Evolutionary conservation across 805 yeast species (phyloP).

Genomic region (Candida odintsovae): DNA sequence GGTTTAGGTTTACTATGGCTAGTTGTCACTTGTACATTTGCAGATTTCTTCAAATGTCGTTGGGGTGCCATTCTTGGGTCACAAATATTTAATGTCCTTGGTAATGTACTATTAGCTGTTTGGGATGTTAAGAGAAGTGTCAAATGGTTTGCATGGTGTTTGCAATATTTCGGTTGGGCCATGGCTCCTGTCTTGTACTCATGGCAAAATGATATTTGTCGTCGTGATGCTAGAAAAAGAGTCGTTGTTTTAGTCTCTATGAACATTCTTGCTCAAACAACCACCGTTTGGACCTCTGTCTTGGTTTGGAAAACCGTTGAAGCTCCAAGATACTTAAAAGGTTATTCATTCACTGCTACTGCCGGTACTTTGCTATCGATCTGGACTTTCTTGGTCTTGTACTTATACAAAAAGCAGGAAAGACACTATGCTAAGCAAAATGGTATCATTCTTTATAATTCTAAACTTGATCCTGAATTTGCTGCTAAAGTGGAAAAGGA

Average conservation of each 20-base stretch:
- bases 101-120: constrained; percentile 42
- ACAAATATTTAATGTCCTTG: constrained; percentile 40
- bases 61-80: constrained; percentile 35
- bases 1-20: constrained; percentile 21
- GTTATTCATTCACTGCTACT: constrained; percentile 33
- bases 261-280: constrained; percentile 47
- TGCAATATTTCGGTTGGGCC: constrained; percentile 41
- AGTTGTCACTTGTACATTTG: constrained; percentile 7
- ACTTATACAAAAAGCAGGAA: constrained; percentile 35
- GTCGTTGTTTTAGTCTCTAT: constrained; percentile 44
- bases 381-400: constrained; percentile 25
- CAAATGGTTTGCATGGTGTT: constrained; percentile 44
- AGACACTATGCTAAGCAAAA: constrained; percentile 28
- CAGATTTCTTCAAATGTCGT: constrained; percentile 35
- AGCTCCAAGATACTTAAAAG: constrained; percentile 50
- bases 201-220: constrained; percentile 55
- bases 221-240: constrained; percentile 47
- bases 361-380: constrained; percentile 14
- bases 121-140: constrained; percentile 49
- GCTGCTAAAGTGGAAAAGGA: not conserved
- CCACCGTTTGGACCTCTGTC: constrained; percentile 48
- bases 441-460: constrained; percentile 24
- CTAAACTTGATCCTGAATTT: not conserved
- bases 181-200: constrained; percentile 55
- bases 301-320: constrained; percentile 36